phyloP scores from a whole-genome alignment of 495 filamentous ascomycete genomes.

The Collariella sp. region DNA sequence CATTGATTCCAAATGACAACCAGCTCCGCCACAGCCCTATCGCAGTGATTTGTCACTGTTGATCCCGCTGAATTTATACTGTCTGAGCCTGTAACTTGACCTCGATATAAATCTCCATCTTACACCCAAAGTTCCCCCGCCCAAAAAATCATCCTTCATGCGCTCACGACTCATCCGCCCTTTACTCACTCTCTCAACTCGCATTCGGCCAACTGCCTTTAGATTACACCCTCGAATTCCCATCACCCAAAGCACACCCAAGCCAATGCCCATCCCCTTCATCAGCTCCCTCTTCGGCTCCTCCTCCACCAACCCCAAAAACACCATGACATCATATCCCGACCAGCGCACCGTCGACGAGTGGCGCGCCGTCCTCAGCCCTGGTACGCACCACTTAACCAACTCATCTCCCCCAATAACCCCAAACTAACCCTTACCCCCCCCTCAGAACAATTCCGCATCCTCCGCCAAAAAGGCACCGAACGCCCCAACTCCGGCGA shows the following conservation, averaged over 20 bases:
- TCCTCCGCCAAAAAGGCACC: slow-evolving; percentile 86
- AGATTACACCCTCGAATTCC: background rate
- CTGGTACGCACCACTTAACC: slow-evolving; percentile 51
- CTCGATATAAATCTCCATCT: slow-evolving; percentile 1
- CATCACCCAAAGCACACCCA: slow-evolving; percentile 18
- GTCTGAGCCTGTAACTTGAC: background rate
- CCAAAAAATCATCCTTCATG: slow-evolving; percentile 36
- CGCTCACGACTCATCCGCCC: slow-evolving; percentile 48
- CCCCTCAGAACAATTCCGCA: slow-evolving; percentile 85
- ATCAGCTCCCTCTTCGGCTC: slow-evolving; percentile 68
- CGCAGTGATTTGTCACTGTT: slow-evolving; percentile 14
- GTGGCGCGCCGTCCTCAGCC: slow-evolving; percentile 77
- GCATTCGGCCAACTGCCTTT: slow-evolving; percentile 25
- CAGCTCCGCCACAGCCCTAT: background rate
- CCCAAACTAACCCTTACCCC: too few species aligned
- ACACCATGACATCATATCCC: slow-evolving; percentile 49
- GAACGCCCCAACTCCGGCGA: slow-evolving; percentile 70
- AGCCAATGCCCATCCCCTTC: slow-evolving; percentile 69
- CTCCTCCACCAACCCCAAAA: slow-evolving; percentile 46
- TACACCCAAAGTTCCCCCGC: background rate
- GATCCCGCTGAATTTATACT: background rate
- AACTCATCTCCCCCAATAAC: slow-evolving; percentile 1
- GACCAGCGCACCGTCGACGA: slow-evolving; percentile 71
- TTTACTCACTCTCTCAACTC: slow-evolving; percentile 32
- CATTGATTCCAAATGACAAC: slow-evolving; percentile 1